Conservation (phyloP, 495 filamentous ascomycete species). For the Aspergillus heteromorphus region DNA sequence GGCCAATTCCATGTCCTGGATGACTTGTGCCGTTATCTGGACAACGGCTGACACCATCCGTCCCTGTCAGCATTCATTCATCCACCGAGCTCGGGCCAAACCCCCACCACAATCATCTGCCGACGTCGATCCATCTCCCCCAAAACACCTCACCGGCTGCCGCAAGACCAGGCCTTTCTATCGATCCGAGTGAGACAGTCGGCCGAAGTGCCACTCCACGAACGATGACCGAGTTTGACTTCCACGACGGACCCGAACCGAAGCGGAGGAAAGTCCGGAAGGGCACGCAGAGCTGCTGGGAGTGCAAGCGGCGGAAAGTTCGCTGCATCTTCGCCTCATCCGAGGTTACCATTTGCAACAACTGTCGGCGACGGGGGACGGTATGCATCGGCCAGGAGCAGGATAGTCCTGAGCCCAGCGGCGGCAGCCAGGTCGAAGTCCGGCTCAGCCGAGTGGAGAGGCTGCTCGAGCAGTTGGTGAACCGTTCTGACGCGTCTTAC, state of each 20-base stretch:
- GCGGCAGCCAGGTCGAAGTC: constrained; percentile 13
- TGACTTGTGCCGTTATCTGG: no score
- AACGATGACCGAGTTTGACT: background rate
- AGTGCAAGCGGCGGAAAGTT: constrained; percentile 35
- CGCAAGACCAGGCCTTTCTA: no score
- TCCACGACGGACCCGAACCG: background rate
- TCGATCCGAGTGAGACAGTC: no score
- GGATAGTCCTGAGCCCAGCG: constrained; percentile 12
- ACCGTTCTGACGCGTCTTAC: background rate
- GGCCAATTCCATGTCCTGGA: no score
- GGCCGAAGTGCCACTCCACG: background rate
- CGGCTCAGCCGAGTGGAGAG: constrained; percentile 26
- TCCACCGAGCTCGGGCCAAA: constrained; percentile 6
- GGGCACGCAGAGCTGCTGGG: constrained; percentile 34
- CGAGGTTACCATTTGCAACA: constrained; percentile 28
- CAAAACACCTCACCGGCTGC: no score
- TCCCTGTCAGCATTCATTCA: no score
- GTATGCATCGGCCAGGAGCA: constrained; percentile 40
- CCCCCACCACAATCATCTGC: background rate
- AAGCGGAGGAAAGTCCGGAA: constrained; percentile 32
- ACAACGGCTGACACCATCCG: no score
- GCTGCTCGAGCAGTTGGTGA: constrained; percentile 22
- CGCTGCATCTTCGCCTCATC: constrained; percentile 24
- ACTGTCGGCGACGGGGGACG: constrained; percentile 31
- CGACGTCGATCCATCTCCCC: background rate